Evolutionary conservation across 805 yeast genomes (phyloP), one percentile per base, ranked within the genome.

Genomic region (Zygoascus flipseniorum): DNA sequence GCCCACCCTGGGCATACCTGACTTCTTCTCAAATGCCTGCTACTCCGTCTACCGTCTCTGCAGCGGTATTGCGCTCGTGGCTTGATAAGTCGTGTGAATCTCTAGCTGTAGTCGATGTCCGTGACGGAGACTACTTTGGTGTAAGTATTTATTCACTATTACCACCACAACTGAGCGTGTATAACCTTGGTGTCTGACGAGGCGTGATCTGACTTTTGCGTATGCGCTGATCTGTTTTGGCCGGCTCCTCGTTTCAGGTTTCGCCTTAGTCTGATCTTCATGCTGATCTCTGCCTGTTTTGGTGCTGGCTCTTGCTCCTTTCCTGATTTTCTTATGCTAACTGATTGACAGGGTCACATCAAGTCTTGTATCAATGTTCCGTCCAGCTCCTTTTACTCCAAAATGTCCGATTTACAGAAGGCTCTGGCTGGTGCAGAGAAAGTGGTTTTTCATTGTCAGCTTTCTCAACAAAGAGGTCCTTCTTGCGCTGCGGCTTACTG

Each of bases 401-500:
- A 68, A 19, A 61, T 75, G 31, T 73, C 73, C 1, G 72, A 70
- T 6, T 72, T 77, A 42, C 60, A 69, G 19, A 59, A 63, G n/a
- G 58, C 68, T 43, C 64, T 76, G 35, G 63, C 68, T 10, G 65
- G 63, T n/a, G 54, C 60, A 6, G 70, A 74, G 44, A 81, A 78
- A 52, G 79, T 89, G 0, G 85, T 93, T 0, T 93, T 92, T 70
- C 97, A 93, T 66, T 92, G 99, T 68, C 89, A 90, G 31, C 74
- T 86, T 31, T 84, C 95, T 2, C 98, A 93, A 68, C 95, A 85
- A 55, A 73, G 99, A 51, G 98, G 98, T 0, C 98, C 98, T 0
- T 73, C 86, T 2, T 79, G 96, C 2, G 89, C 97, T 0, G 70
- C 82, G 68, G 73, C 72, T 60, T 85, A 85, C 61, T 62, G 75